phyloP scores from a whole-genome alignment of 495 filamentous ascomycete species.

The Neurospora sp. region DNA sequence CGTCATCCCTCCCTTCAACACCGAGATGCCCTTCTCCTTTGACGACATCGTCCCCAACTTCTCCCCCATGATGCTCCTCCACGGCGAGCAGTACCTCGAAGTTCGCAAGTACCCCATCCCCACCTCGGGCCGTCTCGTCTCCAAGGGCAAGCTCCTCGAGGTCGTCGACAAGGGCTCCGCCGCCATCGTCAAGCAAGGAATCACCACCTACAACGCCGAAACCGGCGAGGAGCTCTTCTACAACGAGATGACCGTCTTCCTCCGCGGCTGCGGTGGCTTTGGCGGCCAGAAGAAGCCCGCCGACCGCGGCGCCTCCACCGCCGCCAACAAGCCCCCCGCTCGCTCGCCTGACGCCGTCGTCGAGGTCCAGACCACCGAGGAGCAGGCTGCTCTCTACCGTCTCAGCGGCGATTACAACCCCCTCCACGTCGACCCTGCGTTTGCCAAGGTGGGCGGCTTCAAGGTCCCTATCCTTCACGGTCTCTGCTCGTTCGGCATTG shows the following conservation, averaged over 20 bases:
- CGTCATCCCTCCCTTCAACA: conserved; percentile 87
- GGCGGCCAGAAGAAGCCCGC: conserved; percentile 72
- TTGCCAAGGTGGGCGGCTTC: conserved; percentile 93
- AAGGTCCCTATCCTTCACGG: conserved; percentile 92
- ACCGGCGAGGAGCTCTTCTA: conserved; percentile 90
- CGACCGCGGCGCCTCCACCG: conserved; percentile 69
- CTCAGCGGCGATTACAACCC: conserved; percentile 85
- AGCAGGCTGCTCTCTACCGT: conserved; percentile 93
- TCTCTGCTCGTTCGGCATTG: conserved; percentile 88
- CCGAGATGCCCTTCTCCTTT: conserved; percentile 68
- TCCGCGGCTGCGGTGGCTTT: conserved; percentile 88
- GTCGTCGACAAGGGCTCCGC: conserved; percentile 94
- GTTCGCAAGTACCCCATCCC: conserved; percentile 91
- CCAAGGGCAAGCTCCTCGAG: conserved; percentile 80
- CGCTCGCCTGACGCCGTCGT: conserved; percentile 70
- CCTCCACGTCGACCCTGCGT: conserved; percentile 88
- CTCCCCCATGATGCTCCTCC: conserved; percentile 96
- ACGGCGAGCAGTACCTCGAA: conserved; percentile 98
- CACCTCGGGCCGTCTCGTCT: conserved; percentile 69
- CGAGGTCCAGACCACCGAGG: conserved; percentile 84
- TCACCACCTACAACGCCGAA: conserved; percentile 68
- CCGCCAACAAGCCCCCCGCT: conserved; percentile 65
- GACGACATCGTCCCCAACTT: conserved; percentile 87
- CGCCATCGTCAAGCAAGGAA: conserved; percentile 70
- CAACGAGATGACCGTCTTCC: conserved; percentile 87